phyloP scores from a whole-genome alignment of 805 yeast species.

The Suhomyces canberraensis region DNA sequence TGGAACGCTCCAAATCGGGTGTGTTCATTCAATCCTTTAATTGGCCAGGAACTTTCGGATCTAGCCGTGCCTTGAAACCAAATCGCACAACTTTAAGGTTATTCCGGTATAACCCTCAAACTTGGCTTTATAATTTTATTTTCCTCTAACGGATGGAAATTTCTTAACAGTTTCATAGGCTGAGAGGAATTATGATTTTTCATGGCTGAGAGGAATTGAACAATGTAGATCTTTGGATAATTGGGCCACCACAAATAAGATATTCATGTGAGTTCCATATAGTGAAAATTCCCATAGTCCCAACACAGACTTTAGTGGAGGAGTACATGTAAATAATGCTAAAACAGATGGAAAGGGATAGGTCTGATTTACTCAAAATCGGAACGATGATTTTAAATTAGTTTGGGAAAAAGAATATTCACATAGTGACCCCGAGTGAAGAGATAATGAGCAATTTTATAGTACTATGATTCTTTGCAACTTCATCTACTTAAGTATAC shows the following conservation, averaged over 20 bases:
- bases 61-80: slow-evolving; percentile 64
- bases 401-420: no score
- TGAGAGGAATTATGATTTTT: no score
- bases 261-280: slow-evolving; percentile 85
- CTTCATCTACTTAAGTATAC: no score
- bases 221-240: slow-evolving; percentile 64
- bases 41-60: slow-evolving; percentile 38
- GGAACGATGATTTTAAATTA: slow-evolving; percentile 75
- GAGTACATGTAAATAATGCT: slow-evolving; percentile 85
- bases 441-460: no score
- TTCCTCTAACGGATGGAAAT: slow-evolving; percentile 69
- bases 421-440: no score
- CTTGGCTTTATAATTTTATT: slow-evolving; percentile 73
- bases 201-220: slow-evolving; percentile 51
- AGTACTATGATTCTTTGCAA: no score
- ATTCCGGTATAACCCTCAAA: slow-evolving; percentile 71
- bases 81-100: slow-evolving; percentile 67
- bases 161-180: slow-evolving; percentile 75
- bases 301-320: slow-evolving; percentile 72
- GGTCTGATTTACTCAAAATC: slow-evolving; percentile 63
- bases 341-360: slow-evolving; percentile 83
- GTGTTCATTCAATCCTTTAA: slow-evolving; percentile 26
- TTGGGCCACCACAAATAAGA: slow-evolving; percentile 81
- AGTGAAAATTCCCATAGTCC: slow-evolving; percentile 86
- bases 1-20: no score